Conservation (phyloP, 805 yeast genomes). For the Myxozyma nipponensis region DNA sequence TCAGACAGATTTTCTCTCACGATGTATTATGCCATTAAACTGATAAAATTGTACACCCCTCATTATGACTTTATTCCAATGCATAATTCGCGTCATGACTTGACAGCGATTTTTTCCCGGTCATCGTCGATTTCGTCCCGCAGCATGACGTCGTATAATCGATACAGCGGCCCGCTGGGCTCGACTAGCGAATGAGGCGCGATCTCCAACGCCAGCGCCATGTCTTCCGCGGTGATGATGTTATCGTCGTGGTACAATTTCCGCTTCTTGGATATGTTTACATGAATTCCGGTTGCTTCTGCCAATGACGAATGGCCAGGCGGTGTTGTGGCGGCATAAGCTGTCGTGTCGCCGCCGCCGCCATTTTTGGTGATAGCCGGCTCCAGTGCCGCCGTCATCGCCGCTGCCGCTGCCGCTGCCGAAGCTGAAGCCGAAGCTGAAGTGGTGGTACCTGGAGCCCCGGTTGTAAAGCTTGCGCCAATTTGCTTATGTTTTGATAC, state of each 20-base stretch:
- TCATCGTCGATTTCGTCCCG: slow-evolving; percentile 37
- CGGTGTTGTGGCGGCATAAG: neutral
- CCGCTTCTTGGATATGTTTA: slow-evolving; percentile 31
- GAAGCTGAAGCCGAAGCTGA: slow-evolving; percentile 3
- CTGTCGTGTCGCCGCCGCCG: too few species aligned
- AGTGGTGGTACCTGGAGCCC: neutral
- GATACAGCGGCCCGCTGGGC: slow-evolving; percentile 36
- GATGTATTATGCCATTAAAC: too few species aligned
- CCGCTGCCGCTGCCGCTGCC: slow-evolving; percentile 1
- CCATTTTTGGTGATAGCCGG: slow-evolving; percentile 1
- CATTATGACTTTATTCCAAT: too few species aligned
- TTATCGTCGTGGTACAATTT: slow-evolving; percentile 36
- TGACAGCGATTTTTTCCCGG: too few species aligned
- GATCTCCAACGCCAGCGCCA: slow-evolving; percentile 34
- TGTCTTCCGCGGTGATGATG: slow-evolving; percentile 37
- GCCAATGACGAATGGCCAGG: neutral
- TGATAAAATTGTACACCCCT: too few species aligned
- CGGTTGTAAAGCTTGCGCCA: too few species aligned
- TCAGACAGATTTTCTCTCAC: too few species aligned
- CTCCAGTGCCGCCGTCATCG: neutral
- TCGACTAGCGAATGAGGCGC: slow-evolving; percentile 40
- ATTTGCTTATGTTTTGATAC: slow-evolving; percentile 50
- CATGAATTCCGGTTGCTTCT: neutral
- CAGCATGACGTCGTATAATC: slow-evolving; percentile 36
- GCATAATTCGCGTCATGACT: too few species aligned